Evolutionary conservation across 805 yeast genomes (phyloP).

Genomic region (Wickerhamomyces rabaulensis): DNA sequence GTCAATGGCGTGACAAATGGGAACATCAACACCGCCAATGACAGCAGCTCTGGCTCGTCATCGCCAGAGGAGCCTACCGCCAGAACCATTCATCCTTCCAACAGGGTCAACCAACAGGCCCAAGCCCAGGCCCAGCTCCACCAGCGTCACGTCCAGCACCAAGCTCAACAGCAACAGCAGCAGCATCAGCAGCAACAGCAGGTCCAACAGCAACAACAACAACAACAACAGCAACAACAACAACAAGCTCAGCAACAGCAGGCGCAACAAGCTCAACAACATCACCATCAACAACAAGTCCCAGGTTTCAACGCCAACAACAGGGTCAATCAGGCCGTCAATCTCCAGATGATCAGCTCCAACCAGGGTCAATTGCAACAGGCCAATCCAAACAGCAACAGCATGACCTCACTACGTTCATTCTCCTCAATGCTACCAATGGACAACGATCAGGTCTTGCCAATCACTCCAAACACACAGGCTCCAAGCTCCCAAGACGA

Average conservation of each 20-base stretch:
- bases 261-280: slow-evolving; percentile 1
- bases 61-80: not conserved
- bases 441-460: slow-evolving; percentile 3
- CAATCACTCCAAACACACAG: not conserved
- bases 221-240: slow-evolving; percentile 4
- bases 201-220: slow-evolving; percentile 3
- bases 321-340: slow-evolving; percentile 12
- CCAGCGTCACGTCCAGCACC: slow-evolving; percentile 1
- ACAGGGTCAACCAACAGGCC: slow-evolving; percentile 3
- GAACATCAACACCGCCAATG: not conserved
- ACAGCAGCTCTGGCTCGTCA: not conserved
- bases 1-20: not conserved
- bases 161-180: slow-evolving; percentile 2
- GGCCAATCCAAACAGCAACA: not conserved
- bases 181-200: slow-evolving; percentile 2
- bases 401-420: slow-evolving; percentile 2
- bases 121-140: not conserved
- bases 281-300: slow-evolving; percentile 1
- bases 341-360: not conserved
- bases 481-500: not conserved
- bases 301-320: slow-evolving; percentile 7
- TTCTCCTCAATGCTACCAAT: slow-evolving; percentile 7
- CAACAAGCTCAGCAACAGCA: slow-evolving; percentile 2
- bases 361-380: not conserved
- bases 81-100: slow-evolving; percentile 1